Evolutionary conservation across 306 rosid genomes (phyloP), one percentile per base, ranked within the genome.

Genomic region (Malus orientalis): DNA sequence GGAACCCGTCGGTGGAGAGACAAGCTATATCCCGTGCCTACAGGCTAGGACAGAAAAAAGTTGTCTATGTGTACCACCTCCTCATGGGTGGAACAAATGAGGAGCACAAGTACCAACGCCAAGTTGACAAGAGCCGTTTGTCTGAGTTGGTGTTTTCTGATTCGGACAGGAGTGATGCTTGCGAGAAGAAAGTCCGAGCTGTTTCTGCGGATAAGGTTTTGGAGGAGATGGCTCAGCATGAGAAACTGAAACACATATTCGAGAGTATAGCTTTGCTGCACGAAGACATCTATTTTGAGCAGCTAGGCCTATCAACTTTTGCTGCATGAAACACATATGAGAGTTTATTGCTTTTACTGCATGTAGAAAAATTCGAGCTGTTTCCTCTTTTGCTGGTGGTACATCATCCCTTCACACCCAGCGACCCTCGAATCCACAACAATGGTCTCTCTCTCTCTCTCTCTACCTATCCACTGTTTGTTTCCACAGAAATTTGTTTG

Each of bases 1-100:
- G 93, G 93, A 91, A 89, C 67, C 97, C 93, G 1, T 84, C 92
- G 0, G 89, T 89, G 15, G 93, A 89, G 76, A 61, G 88, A 77
- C 93, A 91, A 82, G 97, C 93, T 0, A 81, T 89, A 30, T 81
- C 85, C 4, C 89, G 97, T 3, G 93, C 97, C 9, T 87, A 86
- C 71, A 71, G 93, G 55, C 79, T 87, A 10, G 97, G 97, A 14
- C 93, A 91, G 82, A 71, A 78, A 64, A 86, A 80, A 80, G 9
- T 81, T 51, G 97, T 91, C 16, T 77, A 74, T 67, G 77, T 84
- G 8, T 91, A 91, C 76, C 90, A 84, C 62, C 87, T 91, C 8
- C 80, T 89, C 47, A 74, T 91, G 1, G 72, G 78, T 0, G 89
- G 92, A 68, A 76, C 97, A 68, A 81, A 65, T 74, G 97, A 91